Conservation (phyloP, 371 early-diverging fungal species). For the Choanephora cucurbitarum region DNA sequence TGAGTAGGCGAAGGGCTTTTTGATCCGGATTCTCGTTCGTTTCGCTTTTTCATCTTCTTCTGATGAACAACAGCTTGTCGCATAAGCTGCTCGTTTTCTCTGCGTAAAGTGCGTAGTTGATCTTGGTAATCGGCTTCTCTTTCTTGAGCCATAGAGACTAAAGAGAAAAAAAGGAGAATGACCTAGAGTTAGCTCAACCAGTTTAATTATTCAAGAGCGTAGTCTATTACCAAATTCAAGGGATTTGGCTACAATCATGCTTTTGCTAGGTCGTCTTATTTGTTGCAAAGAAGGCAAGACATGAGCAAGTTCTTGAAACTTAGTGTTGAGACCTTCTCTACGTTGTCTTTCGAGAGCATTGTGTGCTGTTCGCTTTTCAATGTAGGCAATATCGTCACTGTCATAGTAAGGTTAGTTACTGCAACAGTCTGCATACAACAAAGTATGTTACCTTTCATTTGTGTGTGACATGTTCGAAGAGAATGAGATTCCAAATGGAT, state of each 20-base stretch:
- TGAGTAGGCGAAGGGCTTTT: not conserved
- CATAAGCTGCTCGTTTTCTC: slow-evolving; percentile 35
- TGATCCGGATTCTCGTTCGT: slow-evolving; percentile 1
- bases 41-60: slow-evolving; percentile 8
- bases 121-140: slow-evolving; percentile 27
- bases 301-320: slow-evolving; percentile 79
- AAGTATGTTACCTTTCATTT: not conserved
- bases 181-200: too few species aligned
- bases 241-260: slow-evolving; percentile 77
- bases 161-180: too few species aligned
- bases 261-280: slow-evolving; percentile 76
- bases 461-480: not conserved
- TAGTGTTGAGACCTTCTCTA: slow-evolving; percentile 74
- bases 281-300: slow-evolving; percentile 74
- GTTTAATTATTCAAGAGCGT: too few species aligned
- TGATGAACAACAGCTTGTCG: slow-evolving; percentile 26
- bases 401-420: not conserved
- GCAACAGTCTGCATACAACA: too few species aligned
- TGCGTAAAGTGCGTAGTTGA: slow-evolving; percentile 31
- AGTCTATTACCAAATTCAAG: slow-evolving; percentile 59
- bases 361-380: slow-evolving; percentile 71
- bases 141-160: slow-evolving; percentile 29
- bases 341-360: slow-evolving; percentile 82
- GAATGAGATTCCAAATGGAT: not conserved
- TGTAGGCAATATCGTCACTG: slow-evolving; percentile 18